phyloP scores from a whole-genome alignment of 257 asterid species.

The Ligustrum vulgare region DNA sequence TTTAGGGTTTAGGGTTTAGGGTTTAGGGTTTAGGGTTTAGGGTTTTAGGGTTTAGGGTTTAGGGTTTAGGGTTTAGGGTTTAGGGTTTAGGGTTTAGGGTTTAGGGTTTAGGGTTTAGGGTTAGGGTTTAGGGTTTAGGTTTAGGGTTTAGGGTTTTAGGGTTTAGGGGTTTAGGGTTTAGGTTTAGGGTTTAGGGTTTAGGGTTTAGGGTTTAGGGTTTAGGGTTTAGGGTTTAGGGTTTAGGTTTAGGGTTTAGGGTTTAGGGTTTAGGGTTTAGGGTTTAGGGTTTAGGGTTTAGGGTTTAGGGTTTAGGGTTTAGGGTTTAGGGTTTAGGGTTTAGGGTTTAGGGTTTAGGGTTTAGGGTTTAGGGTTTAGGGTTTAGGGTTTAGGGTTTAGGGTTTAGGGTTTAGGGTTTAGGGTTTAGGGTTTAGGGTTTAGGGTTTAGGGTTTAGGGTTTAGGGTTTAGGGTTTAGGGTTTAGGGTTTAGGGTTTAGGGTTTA shows the following conservation, averaged over 20 bases:
- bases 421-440: slow-evolving; percentile 19
- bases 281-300: slow-evolving; percentile 24
- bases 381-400: slow-evolving; percentile 10
- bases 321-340: slow-evolving; percentile 26
- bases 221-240: slow-evolving; percentile 26
- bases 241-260: slow-evolving; percentile 24
- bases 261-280: slow-evolving; percentile 26
- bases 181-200: slow-evolving; percentile 23
- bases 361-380: slow-evolving; percentile 29
- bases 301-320: slow-evolving; percentile 25
- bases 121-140: slow-evolving; percentile 23
- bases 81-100: slow-evolving; percentile 28
- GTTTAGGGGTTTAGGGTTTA: slow-evolving; percentile 24
- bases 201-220: slow-evolving; percentile 25
- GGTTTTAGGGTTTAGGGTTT: slow-evolving; percentile 28
- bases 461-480: slow-evolving; percentile 22
- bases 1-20: slow-evolving; percentile 25
- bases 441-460: slow-evolving; percentile 21
- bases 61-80: slow-evolving; percentile 26
- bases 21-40: slow-evolving; percentile 25
- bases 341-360: slow-evolving; percentile 18
- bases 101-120: slow-evolving; percentile 30
- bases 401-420: slow-evolving; percentile 21
- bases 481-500: slow-evolving; percentile 20
- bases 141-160: slow-evolving; percentile 22